phyloP scores from a whole-genome alignment of 257 asterid genomes.

The Solanum habrochaites region DNA sequence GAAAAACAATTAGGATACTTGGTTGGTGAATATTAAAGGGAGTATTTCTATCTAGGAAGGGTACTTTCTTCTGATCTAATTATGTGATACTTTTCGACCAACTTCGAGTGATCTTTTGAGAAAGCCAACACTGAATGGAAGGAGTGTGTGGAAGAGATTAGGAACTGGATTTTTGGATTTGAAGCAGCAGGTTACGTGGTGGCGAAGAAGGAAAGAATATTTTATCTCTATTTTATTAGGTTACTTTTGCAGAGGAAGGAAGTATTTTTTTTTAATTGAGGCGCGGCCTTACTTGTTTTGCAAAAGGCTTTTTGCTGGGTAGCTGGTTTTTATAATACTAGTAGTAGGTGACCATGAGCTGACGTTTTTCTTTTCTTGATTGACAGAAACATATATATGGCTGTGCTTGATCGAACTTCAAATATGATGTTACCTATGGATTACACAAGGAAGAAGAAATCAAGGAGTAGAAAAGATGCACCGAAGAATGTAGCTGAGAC shows the following conservation, averaged over 20 bases:
- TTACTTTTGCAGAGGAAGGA: background rate
- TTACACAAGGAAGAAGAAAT: constrained; percentile 11
- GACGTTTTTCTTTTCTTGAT: background rate
- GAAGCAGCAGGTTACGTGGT: background rate
- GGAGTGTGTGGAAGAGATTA: background rate
- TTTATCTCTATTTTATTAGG: background rate
- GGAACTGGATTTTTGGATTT: background rate
- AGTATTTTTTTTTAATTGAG: background rate
- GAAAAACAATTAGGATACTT: background rate
- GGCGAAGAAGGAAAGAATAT: background rate
- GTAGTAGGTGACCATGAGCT: background rate
- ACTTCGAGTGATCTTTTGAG: background rate
- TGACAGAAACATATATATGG: constrained; percentile 3
- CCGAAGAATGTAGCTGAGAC: constrained; percentile 9
- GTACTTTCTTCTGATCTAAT: too few relatives aligned
- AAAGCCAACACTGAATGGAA: background rate
- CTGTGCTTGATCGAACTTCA: constrained; percentile 1
- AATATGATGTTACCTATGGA: constrained; percentile 1
- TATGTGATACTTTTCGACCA: too few relatives aligned
- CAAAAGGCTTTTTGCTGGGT: background rate
- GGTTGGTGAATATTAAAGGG: background rate
- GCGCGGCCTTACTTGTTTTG: background rate
- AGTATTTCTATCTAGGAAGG: too few relatives aligned
- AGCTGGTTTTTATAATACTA: background rate
- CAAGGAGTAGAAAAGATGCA: constrained; percentile 11